Base-by-base conservation (phyloP, 805 yeast genomes). In the Yarrowia yakushimensis region DNA sequence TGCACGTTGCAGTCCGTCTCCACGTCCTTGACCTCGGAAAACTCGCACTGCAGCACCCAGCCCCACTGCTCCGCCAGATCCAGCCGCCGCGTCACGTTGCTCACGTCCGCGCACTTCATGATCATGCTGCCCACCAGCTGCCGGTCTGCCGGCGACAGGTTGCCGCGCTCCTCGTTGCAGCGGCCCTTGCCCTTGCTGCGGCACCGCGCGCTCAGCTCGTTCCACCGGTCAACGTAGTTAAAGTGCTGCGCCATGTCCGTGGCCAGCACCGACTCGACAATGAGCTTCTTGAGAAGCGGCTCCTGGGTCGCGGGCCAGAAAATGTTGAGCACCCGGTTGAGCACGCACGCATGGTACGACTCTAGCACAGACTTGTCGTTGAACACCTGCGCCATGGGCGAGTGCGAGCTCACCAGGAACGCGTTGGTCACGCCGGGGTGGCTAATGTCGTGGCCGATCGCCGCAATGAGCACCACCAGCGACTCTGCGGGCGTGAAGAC, bases 391-490 rank as follows among this genome's bases (percentile, higher is more conserved):
- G 93, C 82, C 23, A 90, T 78, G 11, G 90, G 90, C 0, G 94
- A 81, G 9, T 79, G 72, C 67, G 83, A 72, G 64, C 81, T 77
- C 23, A 78, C 76, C 72, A 93, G 76, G 66, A 90, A 84, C 36
- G 83, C 82, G 72, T 90, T 90, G 13, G 96, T 90, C n/a, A 91
- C 84, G 1, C 98, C 99, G 0, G 98, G 98, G 73, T 94, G 99
- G 22, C 97, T 96, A 31, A 89, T 84, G 73, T 94, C 99, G 75
- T 94, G 99, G 60, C 98, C 98, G 43, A 92, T 75, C 1, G 97
- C 94, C 0, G 97, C 88, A 12, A 92, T 77, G 33, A 89, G 79
- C 27, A 90, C 74, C 1, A 87, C 82, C 50, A 88, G 74, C 2
- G 80, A 78, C 67, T 86, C 86, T 30, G 71, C 68, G 63, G 75